Base-by-base conservation (phyloP, 2,329 filamentous ascomycete species). In the Diaporthe velutina region DNA sequence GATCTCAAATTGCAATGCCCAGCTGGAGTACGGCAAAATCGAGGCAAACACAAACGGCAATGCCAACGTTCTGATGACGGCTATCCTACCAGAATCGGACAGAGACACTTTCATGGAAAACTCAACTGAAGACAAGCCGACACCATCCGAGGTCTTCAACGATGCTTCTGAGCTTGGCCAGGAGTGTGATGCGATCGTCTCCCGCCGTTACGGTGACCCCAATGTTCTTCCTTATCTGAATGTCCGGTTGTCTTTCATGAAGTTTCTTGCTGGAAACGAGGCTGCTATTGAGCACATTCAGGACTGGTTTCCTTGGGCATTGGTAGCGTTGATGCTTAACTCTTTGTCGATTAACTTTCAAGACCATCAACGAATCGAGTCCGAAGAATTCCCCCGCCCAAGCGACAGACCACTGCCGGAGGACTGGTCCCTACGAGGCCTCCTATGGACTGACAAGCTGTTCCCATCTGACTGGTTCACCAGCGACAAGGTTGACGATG, bases 341-440 rank as follows among this genome's bases (percentile, higher is more conserved):
- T 79, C 80, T 2, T 76, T 81, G 28, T 66, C 78, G 17, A 75
- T 73, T 7, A 72, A 70, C 17, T 81, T 78, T 22, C 73, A 81
- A 4, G 57, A 77, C 1, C 79, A 82, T 58, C 77, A 79, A 5
- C 80, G 85, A 35, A 83, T 90, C 75, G 83, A 84, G 42, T 83
- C 79, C 40, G 81, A 79, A 1, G 79, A 82, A 0, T 91, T 93
- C 73, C 89, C 90, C 0, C 79, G 83, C 1, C 83, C 84, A 3
- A 85, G 85, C 2, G 84, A 84, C 52, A 84, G 87, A 0, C 92
- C 93, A 0, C 80, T 95, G 0, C 92, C 92, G 0, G 93, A 95
- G 66, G 93, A 95, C 75, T 94, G 90, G 77, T 86, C 89, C 0
- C 87, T 94, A 73, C 86, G 92, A 1, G 93, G 93, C 0, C 83